Conservation (phyloP, 139 green algal species). For the Closterium sp. region DNA sequence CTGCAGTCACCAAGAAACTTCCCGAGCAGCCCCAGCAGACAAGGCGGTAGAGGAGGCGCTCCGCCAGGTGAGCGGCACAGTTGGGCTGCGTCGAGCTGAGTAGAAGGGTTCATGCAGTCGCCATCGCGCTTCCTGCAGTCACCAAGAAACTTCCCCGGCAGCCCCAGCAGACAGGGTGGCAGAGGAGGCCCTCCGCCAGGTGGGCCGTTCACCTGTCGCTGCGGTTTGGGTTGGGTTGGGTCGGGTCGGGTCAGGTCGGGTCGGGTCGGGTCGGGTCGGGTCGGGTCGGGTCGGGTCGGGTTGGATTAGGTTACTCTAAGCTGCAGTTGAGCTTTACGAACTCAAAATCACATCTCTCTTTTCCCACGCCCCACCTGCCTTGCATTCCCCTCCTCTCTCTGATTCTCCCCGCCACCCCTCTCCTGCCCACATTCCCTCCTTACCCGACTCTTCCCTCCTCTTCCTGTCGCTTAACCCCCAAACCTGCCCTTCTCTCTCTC, state of each 20-base stretch:
- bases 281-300: no score
- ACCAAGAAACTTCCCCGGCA: constrained; percentile 9
- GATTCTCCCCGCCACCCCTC: no score
- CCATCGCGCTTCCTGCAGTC: constrained; percentile 32
- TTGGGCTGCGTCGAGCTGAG: no score
- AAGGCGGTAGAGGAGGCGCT: not conserved
- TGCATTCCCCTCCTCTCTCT: not conserved
- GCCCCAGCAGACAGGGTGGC: not conserved
- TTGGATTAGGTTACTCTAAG: no score
- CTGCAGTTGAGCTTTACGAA: not conserved
- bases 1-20: not conserved
- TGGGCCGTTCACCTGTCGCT: no score
- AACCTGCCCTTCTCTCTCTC: not conserved
- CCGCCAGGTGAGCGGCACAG: no score
- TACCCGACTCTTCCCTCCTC: not conserved
- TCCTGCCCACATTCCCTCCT: no score
- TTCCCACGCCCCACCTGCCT: not conserved
- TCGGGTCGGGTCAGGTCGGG: no score
- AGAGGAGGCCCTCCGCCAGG: not conserved
- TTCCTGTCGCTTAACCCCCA: not conserved
- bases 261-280: no score
- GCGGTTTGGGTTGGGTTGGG: no score
- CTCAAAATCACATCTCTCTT: not conserved
- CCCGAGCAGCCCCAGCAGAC: not conserved
- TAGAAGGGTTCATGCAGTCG: not conserved